Percentiles rank a stretch among this genome's conserved stretches.
phyloP scores from a whole-genome alignment of 1,284 basidiomycete genomes.

The Xerocomus cyaneibrunnescens region DNA sequence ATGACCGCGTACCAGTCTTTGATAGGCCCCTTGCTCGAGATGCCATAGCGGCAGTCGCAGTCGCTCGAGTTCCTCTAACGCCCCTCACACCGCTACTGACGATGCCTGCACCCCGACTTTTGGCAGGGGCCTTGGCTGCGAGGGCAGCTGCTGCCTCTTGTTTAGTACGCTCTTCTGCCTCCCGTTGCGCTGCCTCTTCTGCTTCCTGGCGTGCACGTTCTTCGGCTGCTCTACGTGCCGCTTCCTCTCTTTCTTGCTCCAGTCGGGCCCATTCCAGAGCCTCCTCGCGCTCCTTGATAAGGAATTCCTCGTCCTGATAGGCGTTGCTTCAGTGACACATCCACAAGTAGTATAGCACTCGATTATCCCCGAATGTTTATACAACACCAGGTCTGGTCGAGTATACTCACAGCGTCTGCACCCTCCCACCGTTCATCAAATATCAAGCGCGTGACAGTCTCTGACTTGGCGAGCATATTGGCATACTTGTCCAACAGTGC shows the following conservation, averaged over 20 bases:
- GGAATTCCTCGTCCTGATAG: conserved; percentile 54
- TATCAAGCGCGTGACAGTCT: conserved; percentile 61
- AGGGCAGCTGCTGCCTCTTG: conserved; percentile 24
- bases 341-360: background rate
- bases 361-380: background rate
- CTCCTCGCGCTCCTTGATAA: conserved; percentile 51
- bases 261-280: conserved; percentile 45
- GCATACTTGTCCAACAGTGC: conserved; percentile 72
- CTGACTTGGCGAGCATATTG: conserved; percentile 64
- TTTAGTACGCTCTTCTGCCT: conserved; percentile 34
- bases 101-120: conserved; percentile 36
- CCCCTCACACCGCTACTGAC: conserved; percentile 51
- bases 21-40: conserved; percentile 35
- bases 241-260: conserved; percentile 53
- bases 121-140: conserved; percentile 26
- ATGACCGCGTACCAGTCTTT: conserved; percentile 21
- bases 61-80: conserved; percentile 54
- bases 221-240: conserved; percentile 47
- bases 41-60: conserved; percentile 32
- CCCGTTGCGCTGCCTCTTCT: conserved; percentile 38
- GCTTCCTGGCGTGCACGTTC: conserved; percentile 48
- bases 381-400: background rate
- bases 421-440: conserved; percentile 75
- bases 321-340: conserved; percentile 4
- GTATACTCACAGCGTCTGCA: conserved; percentile 55